phyloP scores from a whole-genome alignment of 805 yeast species.

The Kazachstania africana region DNA sequence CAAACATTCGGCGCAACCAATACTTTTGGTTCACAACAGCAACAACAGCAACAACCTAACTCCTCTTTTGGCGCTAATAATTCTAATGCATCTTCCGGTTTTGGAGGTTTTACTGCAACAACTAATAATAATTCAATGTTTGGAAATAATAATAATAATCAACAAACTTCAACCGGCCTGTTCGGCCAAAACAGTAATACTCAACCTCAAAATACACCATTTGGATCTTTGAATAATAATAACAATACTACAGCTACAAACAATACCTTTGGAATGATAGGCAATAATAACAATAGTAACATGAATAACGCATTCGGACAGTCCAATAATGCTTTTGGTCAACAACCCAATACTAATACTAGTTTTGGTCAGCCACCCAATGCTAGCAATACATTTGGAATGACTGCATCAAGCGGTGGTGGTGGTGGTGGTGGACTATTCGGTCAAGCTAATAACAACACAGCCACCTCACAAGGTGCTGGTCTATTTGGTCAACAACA shows the following conservation, averaged over 20 bases:
- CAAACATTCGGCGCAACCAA: slow-evolving; percentile 11
- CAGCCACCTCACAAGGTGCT: neutral
- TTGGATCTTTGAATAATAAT: slow-evolving; percentile 13
- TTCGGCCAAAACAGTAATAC: slow-evolving; percentile 17
- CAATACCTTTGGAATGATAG: slow-evolving; percentile 21
- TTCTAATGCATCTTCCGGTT: slow-evolving; percentile 21
- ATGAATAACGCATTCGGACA: slow-evolving; percentile 2
- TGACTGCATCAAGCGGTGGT: neutral
- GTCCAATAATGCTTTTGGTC: slow-evolving; percentile 26
- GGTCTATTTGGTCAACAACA: slow-evolving; percentile 29
- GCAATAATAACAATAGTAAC: slow-evolving; percentile 9
- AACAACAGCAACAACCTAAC: too few species aligned
- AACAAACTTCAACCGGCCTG: slow-evolving; percentile 11
- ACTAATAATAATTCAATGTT: slow-evolving; percentile 11
- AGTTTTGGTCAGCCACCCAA: slow-evolving; percentile 15
- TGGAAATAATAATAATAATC: slow-evolving; percentile 8
- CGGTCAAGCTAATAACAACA: slow-evolving; percentile 10
- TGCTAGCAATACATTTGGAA: slow-evolving; percentile 1
- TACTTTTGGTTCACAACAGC: slow-evolving; percentile 5
- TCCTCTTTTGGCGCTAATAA: slow-evolving; percentile 11
- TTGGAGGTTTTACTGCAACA: slow-evolving; percentile 24
- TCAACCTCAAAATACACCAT: slow-evolving; percentile 15
- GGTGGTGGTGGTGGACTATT: slow-evolving; percentile 9
- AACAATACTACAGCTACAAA: slow-evolving; percentile 7
- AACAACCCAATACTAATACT: slow-evolving; percentile 15